Evolutionary conservation across 1,284 basidiomycete genomes (phyloP).

Genomic region (Pisolithus thermaeus): DNA sequence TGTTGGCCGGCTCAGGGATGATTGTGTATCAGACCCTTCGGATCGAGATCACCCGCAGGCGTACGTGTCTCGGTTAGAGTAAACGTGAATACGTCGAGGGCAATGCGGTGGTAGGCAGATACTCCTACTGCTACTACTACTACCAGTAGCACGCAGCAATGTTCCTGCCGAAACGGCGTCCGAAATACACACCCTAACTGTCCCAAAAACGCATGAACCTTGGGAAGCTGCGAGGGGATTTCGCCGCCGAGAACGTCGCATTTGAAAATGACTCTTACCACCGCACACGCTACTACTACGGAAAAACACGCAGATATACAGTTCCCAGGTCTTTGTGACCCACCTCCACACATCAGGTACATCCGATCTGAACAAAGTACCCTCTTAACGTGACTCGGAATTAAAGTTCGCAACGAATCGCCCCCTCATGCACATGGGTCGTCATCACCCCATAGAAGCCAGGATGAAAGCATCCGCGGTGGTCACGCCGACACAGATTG

Average conservation of each 20-base stretch:
- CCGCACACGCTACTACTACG: not conserved
- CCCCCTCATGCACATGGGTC: not conserved
- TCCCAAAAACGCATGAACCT: not conserved
- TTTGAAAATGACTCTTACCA: not conserved
- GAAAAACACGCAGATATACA: not conserved
- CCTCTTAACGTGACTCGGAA: not conserved
- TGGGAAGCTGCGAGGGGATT: not conserved
- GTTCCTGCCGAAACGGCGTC: not conserved
- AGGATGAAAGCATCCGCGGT: not conserved
- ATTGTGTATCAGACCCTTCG: not conserved
- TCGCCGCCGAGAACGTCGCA: conserved; percentile 1
- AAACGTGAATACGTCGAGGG: not conserved
- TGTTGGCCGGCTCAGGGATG: not conserved
- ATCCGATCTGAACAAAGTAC: not conserved
- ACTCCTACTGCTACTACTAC: not conserved
- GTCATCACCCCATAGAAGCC: not conserved
- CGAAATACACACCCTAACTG: not conserved
- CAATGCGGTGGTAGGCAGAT: not conserved
- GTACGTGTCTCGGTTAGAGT: not conserved
- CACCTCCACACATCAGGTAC: not conserved
- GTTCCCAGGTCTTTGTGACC: not conserved
- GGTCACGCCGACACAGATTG: not conserved
- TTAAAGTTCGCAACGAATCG: not conserved
- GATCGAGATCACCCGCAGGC: not conserved
- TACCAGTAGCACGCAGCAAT: not conserved